Conservation (phyloP, 179 eudicot genomes). For the Silene coronaria region DNA sequence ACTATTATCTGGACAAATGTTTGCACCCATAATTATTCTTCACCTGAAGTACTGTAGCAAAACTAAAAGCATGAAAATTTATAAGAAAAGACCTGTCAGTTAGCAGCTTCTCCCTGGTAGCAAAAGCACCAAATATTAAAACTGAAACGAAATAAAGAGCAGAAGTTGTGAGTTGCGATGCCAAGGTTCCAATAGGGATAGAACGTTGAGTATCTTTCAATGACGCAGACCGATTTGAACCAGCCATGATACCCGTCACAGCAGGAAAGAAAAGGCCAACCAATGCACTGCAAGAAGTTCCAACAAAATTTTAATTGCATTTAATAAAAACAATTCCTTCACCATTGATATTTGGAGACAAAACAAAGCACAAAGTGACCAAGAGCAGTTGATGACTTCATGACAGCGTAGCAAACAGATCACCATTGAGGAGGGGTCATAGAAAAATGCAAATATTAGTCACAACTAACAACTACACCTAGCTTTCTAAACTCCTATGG, state of each 20-base stretch:
- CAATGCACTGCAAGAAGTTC: constrained; percentile 60
- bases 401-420: background rate
- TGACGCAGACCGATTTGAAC: constrained; percentile 90
- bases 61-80: constrained; percentile 2
- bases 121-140: constrained; percentile 81
- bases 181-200: constrained; percentile 88
- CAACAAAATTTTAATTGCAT: background rate
- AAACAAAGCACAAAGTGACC: background rate
- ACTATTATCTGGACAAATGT: background rate
- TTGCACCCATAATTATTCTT: background rate
- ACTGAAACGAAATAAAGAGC: constrained; percentile 64
- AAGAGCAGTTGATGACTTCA: background rate
- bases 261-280: constrained; percentile 99
- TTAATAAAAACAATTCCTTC: background rate
- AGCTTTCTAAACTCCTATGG: background rate
- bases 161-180: constrained; percentile 72
- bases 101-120: constrained; percentile 85
- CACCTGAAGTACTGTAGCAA: no score
- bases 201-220: constrained; percentile 93
- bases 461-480: background rate
- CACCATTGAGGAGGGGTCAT: background rate
- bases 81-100: constrained; percentile 65
- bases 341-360: background rate
- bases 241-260: constrained; percentile 98
- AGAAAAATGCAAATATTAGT: background rate